Conservation (phyloP, 2,329 filamentous ascomycete genomes). For the Ceratocystis colombiana region DNA sequence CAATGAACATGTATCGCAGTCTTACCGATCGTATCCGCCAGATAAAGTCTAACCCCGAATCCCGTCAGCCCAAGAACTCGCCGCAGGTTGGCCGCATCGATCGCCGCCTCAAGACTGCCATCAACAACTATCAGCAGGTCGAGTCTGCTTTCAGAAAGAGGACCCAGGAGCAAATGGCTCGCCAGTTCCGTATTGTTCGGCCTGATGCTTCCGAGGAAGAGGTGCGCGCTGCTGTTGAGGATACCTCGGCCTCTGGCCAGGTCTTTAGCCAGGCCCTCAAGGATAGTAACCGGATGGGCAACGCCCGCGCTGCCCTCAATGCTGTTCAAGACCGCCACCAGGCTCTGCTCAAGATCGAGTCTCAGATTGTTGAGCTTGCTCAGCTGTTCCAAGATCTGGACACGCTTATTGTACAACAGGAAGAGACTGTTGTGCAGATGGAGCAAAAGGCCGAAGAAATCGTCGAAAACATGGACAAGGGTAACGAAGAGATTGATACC, state of each 20-base stretch:
- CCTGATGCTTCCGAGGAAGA: constrained; percentile 72
- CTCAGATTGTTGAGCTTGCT: constrained; percentile 75
- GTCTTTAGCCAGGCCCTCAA: constrained; percentile 83
- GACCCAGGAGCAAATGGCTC: constrained; percentile 70
- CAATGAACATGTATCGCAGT: constrained; percentile 71
- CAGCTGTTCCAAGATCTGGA: constrained; percentile 88
- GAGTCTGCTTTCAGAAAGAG: constrained; percentile 73
- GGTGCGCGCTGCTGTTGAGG: constrained; percentile 59
- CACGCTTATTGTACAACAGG: constrained; percentile 74
- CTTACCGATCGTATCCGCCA: constrained; percentile 69
- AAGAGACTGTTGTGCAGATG: constrained; percentile 67
- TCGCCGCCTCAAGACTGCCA: constrained; percentile 66
- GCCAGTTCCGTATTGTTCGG: constrained; percentile 82
- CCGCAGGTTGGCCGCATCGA: constrained; percentile 75
- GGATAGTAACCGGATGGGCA: constrained; percentile 67
- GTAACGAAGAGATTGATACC: constrained; percentile 70
- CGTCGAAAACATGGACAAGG: constrained; percentile 71
- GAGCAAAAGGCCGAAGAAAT: constrained; percentile 82
- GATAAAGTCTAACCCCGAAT: constrained; percentile 73
- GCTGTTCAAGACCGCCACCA: constrained; percentile 75
- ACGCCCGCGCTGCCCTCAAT: constrained; percentile 66
- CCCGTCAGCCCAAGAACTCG: constrained; percentile 60
- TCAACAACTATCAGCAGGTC: constrained; percentile 69
- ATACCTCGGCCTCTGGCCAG: constrained; percentile 61
- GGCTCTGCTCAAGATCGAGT: constrained; percentile 84